Evolutionary conservation across 805 yeast species (phyloP).

Genomic region (Starmerella ratchasimensis): DNA sequence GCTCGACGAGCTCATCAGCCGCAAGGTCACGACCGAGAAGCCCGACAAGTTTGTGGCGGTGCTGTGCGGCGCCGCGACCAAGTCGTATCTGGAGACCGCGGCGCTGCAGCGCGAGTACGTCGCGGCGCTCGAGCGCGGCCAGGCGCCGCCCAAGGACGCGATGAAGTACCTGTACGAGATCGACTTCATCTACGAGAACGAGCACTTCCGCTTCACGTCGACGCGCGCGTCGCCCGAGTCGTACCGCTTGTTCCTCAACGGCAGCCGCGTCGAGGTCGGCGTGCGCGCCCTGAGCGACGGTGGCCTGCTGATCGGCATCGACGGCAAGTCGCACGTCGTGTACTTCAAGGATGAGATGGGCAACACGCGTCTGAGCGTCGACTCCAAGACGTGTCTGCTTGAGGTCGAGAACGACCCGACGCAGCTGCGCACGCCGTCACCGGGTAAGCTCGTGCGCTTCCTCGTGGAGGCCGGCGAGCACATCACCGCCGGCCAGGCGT

Average conservation of each 20-base stretch:
- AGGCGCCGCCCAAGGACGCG: constrained; percentile 70
- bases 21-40: constrained; percentile 90
- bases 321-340: constrained; percentile 85
- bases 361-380: constrained; percentile 88
- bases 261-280: constrained; percentile 77
- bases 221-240: constrained; percentile 79
- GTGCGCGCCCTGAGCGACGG: constrained; percentile 89
- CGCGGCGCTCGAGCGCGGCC: constrained; percentile 81
- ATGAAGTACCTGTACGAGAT: constrained; percentile 81
- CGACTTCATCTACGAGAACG: constrained; percentile 91
- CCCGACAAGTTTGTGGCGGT: constrained; percentile 87
- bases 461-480: constrained; percentile 94
- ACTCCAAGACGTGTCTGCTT: constrained; percentile 82
- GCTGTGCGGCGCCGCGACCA: constrained; percentile 95
- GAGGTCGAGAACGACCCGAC: constrained; percentile 98
- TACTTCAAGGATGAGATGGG: constrained; percentile 97
- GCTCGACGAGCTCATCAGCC: constrained; percentile 91
- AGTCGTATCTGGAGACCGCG: constrained; percentile 70
- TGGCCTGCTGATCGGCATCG: constrained; percentile 74
- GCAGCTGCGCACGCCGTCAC: constrained; percentile 95
- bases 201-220: constrained; percentile 85
- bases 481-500: constrained; percentile 78
- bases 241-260: constrained; percentile 84
- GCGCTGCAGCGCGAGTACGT: constrained; percentile 56
- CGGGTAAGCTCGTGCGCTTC: constrained; percentile 91